phyloP scores from a whole-genome alignment of 2,329 filamentous ascomycete genomes.

The Sphaerulina musiva region DNA sequence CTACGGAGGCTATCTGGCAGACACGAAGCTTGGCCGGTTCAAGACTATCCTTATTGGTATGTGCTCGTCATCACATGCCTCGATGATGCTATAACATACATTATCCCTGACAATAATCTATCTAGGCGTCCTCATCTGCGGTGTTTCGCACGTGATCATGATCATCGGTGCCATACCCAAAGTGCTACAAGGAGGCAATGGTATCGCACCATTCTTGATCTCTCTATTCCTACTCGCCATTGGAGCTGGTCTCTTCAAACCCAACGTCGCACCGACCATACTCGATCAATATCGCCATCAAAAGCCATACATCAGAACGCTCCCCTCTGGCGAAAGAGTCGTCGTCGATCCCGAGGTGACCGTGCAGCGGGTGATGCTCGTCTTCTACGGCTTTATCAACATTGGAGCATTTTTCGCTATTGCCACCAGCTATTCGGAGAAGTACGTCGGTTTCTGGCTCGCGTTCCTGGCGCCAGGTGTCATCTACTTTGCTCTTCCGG shows the following conservation, averaged over 20 bases:
- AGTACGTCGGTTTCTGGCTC: slow-evolving; percentile 57
- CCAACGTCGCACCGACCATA: slow-evolving; percentile 56
- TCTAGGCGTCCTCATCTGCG: slow-evolving; percentile 21
- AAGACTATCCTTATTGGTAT: slow-evolving; percentile 17
- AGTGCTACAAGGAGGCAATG: slow-evolving; percentile 20
- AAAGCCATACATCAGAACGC: slow-evolving; percentile 34
- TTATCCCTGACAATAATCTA: background rate
- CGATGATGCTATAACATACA: background rate
- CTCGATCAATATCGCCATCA: slow-evolving; percentile 42
- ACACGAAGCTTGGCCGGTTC: slow-evolving; percentile 24
- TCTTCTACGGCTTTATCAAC: slow-evolving; percentile 68
- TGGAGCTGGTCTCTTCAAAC: slow-evolving; percentile 72
- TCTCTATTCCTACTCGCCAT: slow-evolving; percentile 49
- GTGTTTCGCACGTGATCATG: slow-evolving; percentile 22
- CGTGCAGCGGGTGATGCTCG: slow-evolving; percentile 45
- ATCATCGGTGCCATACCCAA: slow-evolving; percentile 22
- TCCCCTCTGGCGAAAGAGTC: slow-evolving; percentile 39
- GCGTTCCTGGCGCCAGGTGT: slow-evolving; percentile 56
- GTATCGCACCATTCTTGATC: slow-evolving; percentile 46
- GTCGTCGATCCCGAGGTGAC: slow-evolving; percentile 44
- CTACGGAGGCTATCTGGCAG: slow-evolving; percentile 22
- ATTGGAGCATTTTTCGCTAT: slow-evolving; percentile 62
- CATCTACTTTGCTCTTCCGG: slow-evolving; percentile 50
- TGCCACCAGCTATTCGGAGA: slow-evolving; percentile 61
- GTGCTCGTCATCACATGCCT: background rate